Evolutionary conservation across 257 asterid species (phyloP).

Genomic region (Phtheirospermum japonicum): DNA sequence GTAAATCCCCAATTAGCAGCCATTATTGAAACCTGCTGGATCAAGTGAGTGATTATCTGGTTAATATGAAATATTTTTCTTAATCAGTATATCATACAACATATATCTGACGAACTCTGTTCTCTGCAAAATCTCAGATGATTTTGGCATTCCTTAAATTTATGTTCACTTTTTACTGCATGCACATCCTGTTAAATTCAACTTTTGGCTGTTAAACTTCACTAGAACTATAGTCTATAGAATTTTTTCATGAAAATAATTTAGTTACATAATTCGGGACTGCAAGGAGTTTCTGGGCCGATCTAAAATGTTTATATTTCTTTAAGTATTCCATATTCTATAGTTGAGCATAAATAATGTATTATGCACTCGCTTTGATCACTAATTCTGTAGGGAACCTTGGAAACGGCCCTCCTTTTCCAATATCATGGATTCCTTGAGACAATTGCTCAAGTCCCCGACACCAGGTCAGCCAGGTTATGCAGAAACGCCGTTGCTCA

Average conservation of each 20-base stretch:
- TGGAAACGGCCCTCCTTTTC: constrained; percentile 91
- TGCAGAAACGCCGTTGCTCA: constrained; percentile 43
- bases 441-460: constrained; percentile 51
- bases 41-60: constrained; percentile 54
- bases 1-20: constrained; percentile 75
- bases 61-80: constrained; percentile 24
- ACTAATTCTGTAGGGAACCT: constrained; percentile 64
- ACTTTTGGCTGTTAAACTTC: constrained; percentile 12
- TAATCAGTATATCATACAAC: constrained; percentile 14
- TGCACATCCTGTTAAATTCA: background rate
- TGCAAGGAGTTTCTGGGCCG: background rate
- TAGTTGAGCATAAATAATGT: background rate
- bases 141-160: constrained; percentile 5
- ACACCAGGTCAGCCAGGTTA: constrained; percentile 48
- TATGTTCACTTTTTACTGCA: constrained; percentile 11
- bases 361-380: constrained; percentile 25
- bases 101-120: background rate
- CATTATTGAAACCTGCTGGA: constrained; percentile 84
- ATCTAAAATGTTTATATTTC: background rate
- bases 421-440: constrained; percentile 79
- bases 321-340: constrained; percentile 15
- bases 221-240: too few species aligned
- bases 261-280: background rate
- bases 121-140: constrained; percentile 7
- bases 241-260: background rate